Evolutionary conservation across 2,329 filamentous ascomycete species (phyloP).

Genomic region (Dothideomycetes sp.): DNA sequence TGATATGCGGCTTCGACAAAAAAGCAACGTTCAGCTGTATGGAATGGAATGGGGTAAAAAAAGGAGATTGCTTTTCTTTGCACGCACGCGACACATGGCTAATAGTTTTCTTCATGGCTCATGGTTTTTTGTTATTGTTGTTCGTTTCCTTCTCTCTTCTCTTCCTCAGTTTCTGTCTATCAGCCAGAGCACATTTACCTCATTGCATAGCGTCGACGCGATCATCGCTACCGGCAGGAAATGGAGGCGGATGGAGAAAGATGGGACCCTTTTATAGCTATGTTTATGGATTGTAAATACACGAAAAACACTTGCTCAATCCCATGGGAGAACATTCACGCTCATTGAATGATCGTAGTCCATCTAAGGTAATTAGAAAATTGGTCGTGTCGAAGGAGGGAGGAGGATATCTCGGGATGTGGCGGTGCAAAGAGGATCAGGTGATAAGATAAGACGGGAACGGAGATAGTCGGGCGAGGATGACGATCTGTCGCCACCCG

Average conservation of each 20-base stretch:
- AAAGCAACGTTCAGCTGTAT: constrained; percentile 11
- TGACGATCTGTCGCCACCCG: constrained; percentile 3
- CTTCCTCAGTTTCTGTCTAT: neutral
- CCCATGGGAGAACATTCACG: too few species aligned
- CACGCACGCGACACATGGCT: constrained; percentile 8
- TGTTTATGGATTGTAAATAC: constrained; percentile 11
- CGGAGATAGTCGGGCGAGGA: constrained; percentile 1
- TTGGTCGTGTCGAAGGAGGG: too few species aligned
- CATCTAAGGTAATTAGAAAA: too few species aligned
- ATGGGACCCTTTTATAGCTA: too few species aligned
- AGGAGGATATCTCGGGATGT: too few species aligned
- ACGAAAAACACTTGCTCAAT: constrained; percentile 1
- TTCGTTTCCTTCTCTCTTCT: neutral
- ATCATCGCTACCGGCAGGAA: constrained; percentile 8
- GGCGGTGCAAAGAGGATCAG: neutral
- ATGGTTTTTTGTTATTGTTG: neutral
- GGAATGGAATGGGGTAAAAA: constrained; percentile 7
- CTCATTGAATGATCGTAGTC: too few species aligned
- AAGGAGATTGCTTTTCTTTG: constrained; percentile 3
- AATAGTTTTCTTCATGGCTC: neutral
- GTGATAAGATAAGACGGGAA: neutral
- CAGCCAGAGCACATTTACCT: constrained; percentile 6
- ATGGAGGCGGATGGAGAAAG: constrained; percentile 1
- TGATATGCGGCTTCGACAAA: constrained; percentile 11
- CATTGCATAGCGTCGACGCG: constrained; percentile 3